These are phyloP conservation scores for Delphinella strobiligena DNA, from an alignment of 2,329 filamentous ascomycete species.

Conservation along the genomic window DNA sequence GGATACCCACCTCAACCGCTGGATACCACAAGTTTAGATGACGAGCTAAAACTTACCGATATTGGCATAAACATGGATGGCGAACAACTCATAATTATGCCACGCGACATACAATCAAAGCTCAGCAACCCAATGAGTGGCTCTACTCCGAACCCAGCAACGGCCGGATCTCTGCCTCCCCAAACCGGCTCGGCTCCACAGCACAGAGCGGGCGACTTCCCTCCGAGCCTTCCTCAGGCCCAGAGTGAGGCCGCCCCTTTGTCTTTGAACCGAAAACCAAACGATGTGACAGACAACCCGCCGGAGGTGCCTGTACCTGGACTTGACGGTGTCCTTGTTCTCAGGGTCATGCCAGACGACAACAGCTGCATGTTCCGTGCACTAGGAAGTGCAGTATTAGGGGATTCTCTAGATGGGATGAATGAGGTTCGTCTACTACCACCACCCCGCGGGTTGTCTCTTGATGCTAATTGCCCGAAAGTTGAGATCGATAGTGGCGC, in stretches of 20 bases:
- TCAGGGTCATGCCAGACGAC: slow-evolving; percentile 93
- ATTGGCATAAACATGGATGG: slow-evolving; percentile 53
- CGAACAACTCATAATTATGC: slow-evolving; percentile 54
- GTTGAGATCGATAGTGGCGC: slow-evolving; percentile 65
- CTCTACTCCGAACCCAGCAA: slow-evolving; percentile 13
- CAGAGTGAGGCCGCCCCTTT: slow-evolving; percentile 22
- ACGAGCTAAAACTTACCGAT: slow-evolving; percentile 38
- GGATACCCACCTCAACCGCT: slow-evolving; percentile 70
- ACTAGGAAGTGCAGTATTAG: slow-evolving; percentile 67
- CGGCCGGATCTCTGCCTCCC: slow-evolving; percentile 15
- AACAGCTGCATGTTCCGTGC: slow-evolving; percentile 92
- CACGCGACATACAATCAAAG: slow-evolving; percentile 27
- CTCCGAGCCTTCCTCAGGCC: slow-evolving; percentile 5
- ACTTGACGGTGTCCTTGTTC: slow-evolving; percentile 48
- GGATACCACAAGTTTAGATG: slow-evolving; percentile 42
- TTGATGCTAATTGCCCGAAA: too few relatives aligned
- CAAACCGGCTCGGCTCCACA: slow-evolving; percentile 13
- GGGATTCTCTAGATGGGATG: slow-evolving; percentile 50
- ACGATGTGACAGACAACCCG: slow-evolving; percentile 41
- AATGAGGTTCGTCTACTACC: slow-evolving; percentile 31
- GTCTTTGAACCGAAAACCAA: slow-evolving; percentile 30
- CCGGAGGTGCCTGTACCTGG: slow-evolving; percentile 48
- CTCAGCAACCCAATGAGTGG: slow-evolving; percentile 20
- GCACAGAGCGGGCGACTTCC: slow-evolving; percentile 18
- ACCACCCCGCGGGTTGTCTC: too few relatives aligned